These are phyloP conservation scores for Eucalyptus guilfoylei DNA, from an alignment of 345 rosid genomes.

Conservation along the genomic window DNA sequence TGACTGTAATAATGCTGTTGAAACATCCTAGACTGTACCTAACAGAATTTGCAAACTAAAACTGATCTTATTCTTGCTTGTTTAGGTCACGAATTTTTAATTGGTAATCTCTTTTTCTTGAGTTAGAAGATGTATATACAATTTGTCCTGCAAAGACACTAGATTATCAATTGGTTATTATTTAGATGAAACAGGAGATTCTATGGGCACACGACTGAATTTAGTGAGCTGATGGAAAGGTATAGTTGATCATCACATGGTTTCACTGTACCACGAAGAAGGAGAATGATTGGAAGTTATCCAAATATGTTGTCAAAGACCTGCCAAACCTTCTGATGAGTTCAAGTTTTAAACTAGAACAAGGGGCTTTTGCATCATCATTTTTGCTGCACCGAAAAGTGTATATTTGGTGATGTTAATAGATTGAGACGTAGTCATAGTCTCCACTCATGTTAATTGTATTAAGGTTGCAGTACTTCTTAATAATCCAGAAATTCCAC, in stretches of 20 bases:
- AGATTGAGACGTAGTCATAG: background rate
- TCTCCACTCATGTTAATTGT: background rate
- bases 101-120: background rate
- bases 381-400: background rate
- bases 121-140: background rate
- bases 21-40: background rate
- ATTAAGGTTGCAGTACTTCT: background rate
- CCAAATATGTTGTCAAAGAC: background rate
- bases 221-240: background rate
- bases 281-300: background rate
- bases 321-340: background rate
- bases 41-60: background rate
- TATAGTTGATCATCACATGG: background rate
- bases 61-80: background rate
- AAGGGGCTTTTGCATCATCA: background rate
- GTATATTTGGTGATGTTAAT: background rate
- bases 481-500: background rate
- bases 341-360: background rate
- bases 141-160: background rate
- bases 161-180: background rate
- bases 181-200: background rate
- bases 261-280: background rate
- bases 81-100: background rate
- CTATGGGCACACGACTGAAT: background rate
- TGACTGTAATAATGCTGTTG: background rate